Percentiles rank a stretch among this genome's conserved stretches.
phyloP scores from a whole-genome alignment of 2,329 filamentous ascomycete genomes.

The Penicillium sp. region DNA sequence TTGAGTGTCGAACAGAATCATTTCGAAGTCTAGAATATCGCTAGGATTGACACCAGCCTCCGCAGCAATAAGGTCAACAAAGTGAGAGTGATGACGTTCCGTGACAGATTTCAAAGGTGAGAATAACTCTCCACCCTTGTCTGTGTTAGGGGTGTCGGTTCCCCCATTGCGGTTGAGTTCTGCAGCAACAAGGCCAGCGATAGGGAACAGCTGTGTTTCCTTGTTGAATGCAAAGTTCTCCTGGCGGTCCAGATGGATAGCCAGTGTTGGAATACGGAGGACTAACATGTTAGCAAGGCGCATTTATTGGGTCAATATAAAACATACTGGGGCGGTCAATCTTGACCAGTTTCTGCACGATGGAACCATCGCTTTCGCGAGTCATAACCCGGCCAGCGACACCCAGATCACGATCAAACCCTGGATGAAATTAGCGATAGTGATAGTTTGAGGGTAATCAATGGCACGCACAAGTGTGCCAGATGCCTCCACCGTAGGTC shows the following conservation, averaged over 20 bases:
- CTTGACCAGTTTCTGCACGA: constrained; percentile 82
- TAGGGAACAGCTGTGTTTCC: constrained; percentile 92
- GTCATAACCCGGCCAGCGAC: constrained; percentile 88
- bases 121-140: constrained; percentile 63
- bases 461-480: constrained; percentile 72
- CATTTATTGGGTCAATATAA: not conserved
- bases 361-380: constrained; percentile 67
- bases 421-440: constrained; percentile 27
- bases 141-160: constrained; percentile 34
- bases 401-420: constrained; percentile 93
- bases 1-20: constrained; percentile 96
- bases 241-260: constrained; percentile 87
- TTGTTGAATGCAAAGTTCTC: constrained; percentile 92
- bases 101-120: constrained; percentile 72
- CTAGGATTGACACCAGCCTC: constrained; percentile 69
- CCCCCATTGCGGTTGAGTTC: constrained; percentile 76
- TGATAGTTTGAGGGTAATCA: not conserved
- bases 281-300: constrained; percentile 43
- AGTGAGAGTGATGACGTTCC: constrained; percentile 82
- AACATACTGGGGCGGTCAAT: constrained; percentile 71
- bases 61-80: constrained; percentile 80
- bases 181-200: constrained; percentile 79
- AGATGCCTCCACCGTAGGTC: constrained; percentile 93
- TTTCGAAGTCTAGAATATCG: constrained; percentile 87
- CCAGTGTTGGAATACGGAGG: constrained; percentile 85